These are phyloP conservation scores for Xylaria sp. DNA, from an alignment of 2,329 filamentous ascomycete genomes.

Conservation along the genomic window DNA sequence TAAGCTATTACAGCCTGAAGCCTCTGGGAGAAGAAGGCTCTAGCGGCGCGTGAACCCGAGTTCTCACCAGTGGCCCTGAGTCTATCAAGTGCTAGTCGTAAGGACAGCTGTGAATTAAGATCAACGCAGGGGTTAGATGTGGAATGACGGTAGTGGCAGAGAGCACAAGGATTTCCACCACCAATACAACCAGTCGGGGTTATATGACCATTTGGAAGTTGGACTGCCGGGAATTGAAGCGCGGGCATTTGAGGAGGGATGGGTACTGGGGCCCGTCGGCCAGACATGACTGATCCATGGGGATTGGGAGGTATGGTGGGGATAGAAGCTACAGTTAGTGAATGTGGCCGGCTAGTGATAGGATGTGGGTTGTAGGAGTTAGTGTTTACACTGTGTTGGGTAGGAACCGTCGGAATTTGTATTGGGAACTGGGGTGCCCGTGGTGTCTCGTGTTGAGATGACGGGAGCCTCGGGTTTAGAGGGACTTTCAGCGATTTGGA, in stretches of 20 bases:
- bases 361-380: constrained; percentile 10
- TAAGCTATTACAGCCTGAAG: constrained; percentile 35
- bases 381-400: constrained; percentile 18
- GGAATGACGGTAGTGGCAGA: constrained; percentile 39
- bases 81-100: constrained; percentile 48
- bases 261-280: constrained; percentile 13
- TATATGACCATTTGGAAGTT: constrained; percentile 28
- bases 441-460: constrained; percentile 5
- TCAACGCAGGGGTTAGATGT: constrained; percentile 41
- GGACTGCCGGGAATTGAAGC: constrained; percentile 19
- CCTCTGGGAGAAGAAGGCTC: constrained; percentile 29
- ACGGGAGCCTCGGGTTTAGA: constrained; percentile 4
- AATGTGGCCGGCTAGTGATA: constrained; percentile 15
- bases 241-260: background rate
- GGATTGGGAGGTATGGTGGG: constrained; percentile 12
- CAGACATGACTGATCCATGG: background rate
- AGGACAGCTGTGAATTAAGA: constrained; percentile 43
- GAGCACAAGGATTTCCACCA: constrained; percentile 37
- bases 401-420: constrained; percentile 15
- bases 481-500: constrained; percentile 9
- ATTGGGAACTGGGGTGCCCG: background rate
- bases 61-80: constrained; percentile 38
- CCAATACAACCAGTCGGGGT: constrained; percentile 29
- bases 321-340: constrained; percentile 14
- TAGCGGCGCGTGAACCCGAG: constrained; percentile 15